Base-by-base conservation (phyloP, 2,329 filamentous ascomycete genomes). In the Alternaria angustiovoidea region DNA sequence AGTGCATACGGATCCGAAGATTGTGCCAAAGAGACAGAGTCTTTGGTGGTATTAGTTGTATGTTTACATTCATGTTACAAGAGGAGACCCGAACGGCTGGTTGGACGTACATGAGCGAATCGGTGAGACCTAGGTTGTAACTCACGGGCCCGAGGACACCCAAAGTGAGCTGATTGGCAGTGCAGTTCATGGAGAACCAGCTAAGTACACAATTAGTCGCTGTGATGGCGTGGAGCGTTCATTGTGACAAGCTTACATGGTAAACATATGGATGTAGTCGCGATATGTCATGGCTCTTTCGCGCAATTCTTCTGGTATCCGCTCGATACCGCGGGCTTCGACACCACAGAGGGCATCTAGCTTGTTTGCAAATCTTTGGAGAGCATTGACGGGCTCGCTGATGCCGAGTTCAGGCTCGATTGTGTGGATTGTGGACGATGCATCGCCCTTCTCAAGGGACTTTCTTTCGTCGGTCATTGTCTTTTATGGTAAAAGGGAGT, bases 111-210 rank as follows among this genome's bases (percentile, higher is more conserved):
- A 63, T 6, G 28, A 67, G 66, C 18, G 66, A 65, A 34, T 71
- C 67, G 26, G 58, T 64, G 20, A 70, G 51, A 22, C 67, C 63
- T 12, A 72, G 30, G 7, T 63, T 62, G 47, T 70, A 72, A 22
- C 63, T 66, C 11, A 71, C 61, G 20, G 70, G 70, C 3, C 70
- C 70, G 2, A 72, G 57, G 2, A 72, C 66, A 20, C 64, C 69
- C 14, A 72, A 53, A 1, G 69, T 72, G 42, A 72, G 82, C 61
- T 88, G 87, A 70, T 88, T 87, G 14, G 86, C 83, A 7, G 85
- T 84, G 32, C 87, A 79, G 66, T 89, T 88, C 73, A 87, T 83
- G 11, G 83, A 85, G 61, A 87, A 82, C 86, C 87, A 88, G 34
- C 65, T 71, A 16, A 7, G 12, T 6, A 36, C 14, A 16, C 5